phyloP scores from a whole-genome alignment of 108 stramenopile genomes.

The Skeletonema costatum region DNA sequence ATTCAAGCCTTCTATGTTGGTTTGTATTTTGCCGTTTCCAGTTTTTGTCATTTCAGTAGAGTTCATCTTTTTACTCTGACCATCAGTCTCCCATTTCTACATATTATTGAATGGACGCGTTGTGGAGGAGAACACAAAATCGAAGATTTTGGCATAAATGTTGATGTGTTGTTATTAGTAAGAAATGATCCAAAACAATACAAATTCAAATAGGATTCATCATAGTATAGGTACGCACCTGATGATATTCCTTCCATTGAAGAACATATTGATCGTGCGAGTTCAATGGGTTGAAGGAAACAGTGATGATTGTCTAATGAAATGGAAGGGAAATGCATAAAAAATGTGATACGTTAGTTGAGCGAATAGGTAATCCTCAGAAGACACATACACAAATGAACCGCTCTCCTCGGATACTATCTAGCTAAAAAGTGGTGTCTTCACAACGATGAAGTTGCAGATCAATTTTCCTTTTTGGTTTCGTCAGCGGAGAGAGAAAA shows the following conservation, averaged over 20 bases:
- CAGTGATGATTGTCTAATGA: slow-evolving; percentile 46
- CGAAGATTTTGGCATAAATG: background rate
- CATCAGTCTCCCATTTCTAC: slow-evolving; percentile 49
- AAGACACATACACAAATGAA: background rate
- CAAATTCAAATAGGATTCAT: background rate
- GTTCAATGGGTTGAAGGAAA: slow-evolving; percentile 38
- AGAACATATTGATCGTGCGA: slow-evolving; percentile 42
- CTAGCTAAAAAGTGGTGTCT: slow-evolving; percentile 49
- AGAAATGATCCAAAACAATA: background rate
- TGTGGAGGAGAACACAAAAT: background rate
- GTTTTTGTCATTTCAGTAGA: slow-evolving; percentile 28
- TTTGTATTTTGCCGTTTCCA: slow-evolving; percentile 44
- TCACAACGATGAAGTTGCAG: slow-evolving; percentile 37
- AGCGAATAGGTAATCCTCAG: background rate
- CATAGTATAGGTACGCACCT: slow-evolving; percentile 8
- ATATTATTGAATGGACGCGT: background rate
- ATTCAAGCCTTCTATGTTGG: slow-evolving; percentile 47
- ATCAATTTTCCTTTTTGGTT: slow-evolving; percentile 29
- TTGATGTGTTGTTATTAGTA: too few relatives aligned
- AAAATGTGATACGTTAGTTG: background rate
- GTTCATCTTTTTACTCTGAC: slow-evolving; percentile 33
- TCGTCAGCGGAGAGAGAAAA: slow-evolving; percentile 33
- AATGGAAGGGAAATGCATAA: background rate
- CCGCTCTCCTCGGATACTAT: slow-evolving; percentile 52
- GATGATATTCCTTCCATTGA: slow-evolving; percentile 53